A percentile compares a stretch with the other conserved stretches of the same genome.
Conservation (phyloP, 208 protist species). For the Leishmania arabica region DNA sequence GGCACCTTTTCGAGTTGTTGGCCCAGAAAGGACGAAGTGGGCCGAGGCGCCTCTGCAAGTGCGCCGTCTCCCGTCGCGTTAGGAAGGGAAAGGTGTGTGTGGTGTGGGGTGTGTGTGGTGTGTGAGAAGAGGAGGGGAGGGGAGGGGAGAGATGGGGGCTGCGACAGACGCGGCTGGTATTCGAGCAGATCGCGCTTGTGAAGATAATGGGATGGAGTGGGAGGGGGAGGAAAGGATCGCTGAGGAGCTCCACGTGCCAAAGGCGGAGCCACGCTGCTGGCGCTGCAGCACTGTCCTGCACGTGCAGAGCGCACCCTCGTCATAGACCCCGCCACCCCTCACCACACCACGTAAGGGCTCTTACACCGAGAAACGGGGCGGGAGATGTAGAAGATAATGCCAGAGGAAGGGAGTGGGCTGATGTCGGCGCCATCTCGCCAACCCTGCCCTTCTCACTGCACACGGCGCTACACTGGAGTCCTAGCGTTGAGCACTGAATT, state of each 20-base stretch:
- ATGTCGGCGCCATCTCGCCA: not conserved
- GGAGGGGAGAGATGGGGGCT: not conserved
- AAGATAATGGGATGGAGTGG: not conserved
- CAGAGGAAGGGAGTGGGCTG: not conserved
- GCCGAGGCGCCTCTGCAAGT: not conserved
- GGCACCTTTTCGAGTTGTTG: not conserved
- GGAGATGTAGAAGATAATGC: not conserved
- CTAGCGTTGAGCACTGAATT: not conserved
- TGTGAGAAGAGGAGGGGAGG: not conserved
- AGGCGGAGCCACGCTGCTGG: not conserved
- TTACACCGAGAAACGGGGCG: not conserved
- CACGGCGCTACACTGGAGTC: not conserved
- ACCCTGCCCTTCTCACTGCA: not conserved
- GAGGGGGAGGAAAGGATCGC: not conserved
- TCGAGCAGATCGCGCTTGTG: not conserved
- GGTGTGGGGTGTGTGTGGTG: not conserved
- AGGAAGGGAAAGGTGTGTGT: not conserved
- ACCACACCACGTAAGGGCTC: not conserved
- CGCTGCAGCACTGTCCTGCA: not conserved
- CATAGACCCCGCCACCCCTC: not conserved
- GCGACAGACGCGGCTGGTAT: not conserved
- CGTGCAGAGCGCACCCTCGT: not conserved
- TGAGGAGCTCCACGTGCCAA: not conserved
- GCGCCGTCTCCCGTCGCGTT: not conserved
- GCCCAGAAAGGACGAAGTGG: not conserved